Evolutionary conservation across 768 basidiomycete genomes (phyloP).

Genomic region (Phylloporus arenicola): DNA sequence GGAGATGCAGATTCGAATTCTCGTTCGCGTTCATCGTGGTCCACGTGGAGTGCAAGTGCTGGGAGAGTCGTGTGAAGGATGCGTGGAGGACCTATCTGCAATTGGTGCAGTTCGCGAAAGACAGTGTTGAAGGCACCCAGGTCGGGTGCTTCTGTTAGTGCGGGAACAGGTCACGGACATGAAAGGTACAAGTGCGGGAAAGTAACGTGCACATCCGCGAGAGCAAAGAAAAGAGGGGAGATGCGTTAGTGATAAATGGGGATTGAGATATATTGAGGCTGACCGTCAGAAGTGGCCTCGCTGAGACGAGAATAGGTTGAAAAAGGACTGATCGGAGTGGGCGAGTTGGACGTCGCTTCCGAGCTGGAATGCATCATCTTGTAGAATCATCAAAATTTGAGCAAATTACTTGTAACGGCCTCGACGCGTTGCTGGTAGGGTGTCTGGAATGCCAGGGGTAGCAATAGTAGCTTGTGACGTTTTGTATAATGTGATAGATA

Average conservation of each 20-base stretch:
- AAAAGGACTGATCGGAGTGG: conserved; percentile 35
- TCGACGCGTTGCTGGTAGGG: neutral
- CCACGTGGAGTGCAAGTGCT: conserved; percentile 4
- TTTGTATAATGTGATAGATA: neutral
- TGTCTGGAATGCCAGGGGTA: neutral
- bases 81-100: conserved; percentile 42
- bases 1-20: conserved; percentile 28
- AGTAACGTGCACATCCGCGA: neutral
- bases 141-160: conserved; percentile 53
- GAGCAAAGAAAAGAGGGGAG: neutral
- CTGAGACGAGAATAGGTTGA: conserved; percentile 37
- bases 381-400: conserved; percentile 14
- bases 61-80: conserved; percentile 18
- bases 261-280: conserved; percentile 2
- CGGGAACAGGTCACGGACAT: conserved; percentile 9
- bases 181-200: conserved; percentile 2
- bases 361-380: conserved; percentile 33
- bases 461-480: neutral
- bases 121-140: conserved; percentile 68
- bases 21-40: conserved; percentile 19
- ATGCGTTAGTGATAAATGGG: neutral
- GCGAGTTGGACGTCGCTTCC: conserved; percentile 32
- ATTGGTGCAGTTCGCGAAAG: conserved; percentile 57
- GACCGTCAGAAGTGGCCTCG: conserved; percentile 52
- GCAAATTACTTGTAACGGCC: neutral